A percentile compares a stretch with the other conserved stretches of the same genome.
phyloP scores from a whole-genome alignment of 2,329 filamentous ascomycete species.

The Neocucurbitaria cava region DNA sequence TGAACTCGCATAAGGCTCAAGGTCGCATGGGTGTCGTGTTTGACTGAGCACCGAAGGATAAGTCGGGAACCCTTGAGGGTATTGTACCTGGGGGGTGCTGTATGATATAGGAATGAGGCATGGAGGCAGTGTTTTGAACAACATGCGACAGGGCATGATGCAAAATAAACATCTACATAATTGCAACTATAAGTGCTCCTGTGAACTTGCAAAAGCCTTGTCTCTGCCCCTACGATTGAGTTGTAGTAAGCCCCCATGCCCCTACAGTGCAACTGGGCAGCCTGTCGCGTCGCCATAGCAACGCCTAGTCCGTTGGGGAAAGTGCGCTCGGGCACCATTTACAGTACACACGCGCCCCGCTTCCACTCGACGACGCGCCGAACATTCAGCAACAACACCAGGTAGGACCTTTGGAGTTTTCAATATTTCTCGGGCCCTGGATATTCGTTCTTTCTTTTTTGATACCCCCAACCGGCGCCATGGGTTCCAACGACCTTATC shows the following conservation, averaged over 20 bases:
- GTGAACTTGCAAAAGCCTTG: no score
- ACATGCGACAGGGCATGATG: not conserved
- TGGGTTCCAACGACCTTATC: slow-evolving; percentile 58
- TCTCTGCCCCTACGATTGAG: no score
- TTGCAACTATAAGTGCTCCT: no score
- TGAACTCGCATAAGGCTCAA: slow-evolving; percentile 40
- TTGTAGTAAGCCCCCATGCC: no score
- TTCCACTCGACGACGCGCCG: slow-evolving; percentile 11
- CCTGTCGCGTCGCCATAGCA: slow-evolving; percentile 12
- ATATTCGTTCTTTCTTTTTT: slow-evolving; percentile 28
- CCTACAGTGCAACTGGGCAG: no score
- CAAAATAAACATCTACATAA: no score
- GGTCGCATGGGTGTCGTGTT: slow-evolving; percentile 43
- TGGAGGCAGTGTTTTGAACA: not conserved
- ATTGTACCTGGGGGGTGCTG: not conserved
- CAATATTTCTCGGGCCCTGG: not conserved
- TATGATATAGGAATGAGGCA: not conserved
- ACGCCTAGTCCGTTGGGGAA: slow-evolving; percentile 21
- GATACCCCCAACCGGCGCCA: slow-evolving; percentile 42
- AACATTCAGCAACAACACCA: slow-evolving; percentile 23
- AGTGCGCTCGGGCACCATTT: slow-evolving; percentile 19
- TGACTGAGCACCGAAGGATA: slow-evolving; percentile 11
- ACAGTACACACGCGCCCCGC: slow-evolving; percentile 26
- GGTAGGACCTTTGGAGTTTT: slow-evolving; percentile 18
- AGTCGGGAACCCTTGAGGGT: not conserved